Evolutionary conservation across 352 stramenopile genomes (phyloP), one percentile per base, ranked within the genome.

Genomic region (Phytophthora aleatoria): DNA sequence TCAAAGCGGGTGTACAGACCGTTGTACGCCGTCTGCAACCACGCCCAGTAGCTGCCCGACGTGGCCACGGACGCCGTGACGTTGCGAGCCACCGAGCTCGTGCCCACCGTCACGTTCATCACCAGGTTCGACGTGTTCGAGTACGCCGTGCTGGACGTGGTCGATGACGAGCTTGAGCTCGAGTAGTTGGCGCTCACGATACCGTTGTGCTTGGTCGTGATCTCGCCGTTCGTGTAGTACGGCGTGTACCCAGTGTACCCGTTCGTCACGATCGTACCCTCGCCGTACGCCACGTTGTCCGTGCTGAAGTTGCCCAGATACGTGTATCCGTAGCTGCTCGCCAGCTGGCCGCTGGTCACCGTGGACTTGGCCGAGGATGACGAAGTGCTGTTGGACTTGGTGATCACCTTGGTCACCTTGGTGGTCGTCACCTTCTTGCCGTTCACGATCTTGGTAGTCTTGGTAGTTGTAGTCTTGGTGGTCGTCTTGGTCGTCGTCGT

Each of bases 1-100:
- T 85, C 64, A 48, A 90, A 90, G 20, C 77, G 75, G 44, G 68
- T 73, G 59, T 76, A 78, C 28, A 89, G 61, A 0, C 79, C 77
- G 26, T 83, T 68, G 69, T 90, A 90, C 4, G 76, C 79, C 3
- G 73, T 79, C 59, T 83, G 52, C 49, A 90, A 55, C 79, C 81
- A 90, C 44, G 76, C 61, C 81, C 79, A 90, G 69, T 90, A 90
- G 13, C 50, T 62, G 12, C 81, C 81, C n/a, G 69, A 77, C 12
- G 79, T 88, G 11, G 77, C 79, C 27, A 85, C 70, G 3, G 73
- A 77, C 38, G 54, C 64, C 20, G 68, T 81, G 36, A 86, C 49
- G 38, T 83, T 73, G n/a, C 77, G 77, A 30, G 64, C 11, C 31
- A 80, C 65, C 1, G 56, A 74, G 20, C 64, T 68, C 20, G 61